Evolutionary conservation across 345 rosid species (phyloP).

Genomic region (Pistacia vera): DNA sequence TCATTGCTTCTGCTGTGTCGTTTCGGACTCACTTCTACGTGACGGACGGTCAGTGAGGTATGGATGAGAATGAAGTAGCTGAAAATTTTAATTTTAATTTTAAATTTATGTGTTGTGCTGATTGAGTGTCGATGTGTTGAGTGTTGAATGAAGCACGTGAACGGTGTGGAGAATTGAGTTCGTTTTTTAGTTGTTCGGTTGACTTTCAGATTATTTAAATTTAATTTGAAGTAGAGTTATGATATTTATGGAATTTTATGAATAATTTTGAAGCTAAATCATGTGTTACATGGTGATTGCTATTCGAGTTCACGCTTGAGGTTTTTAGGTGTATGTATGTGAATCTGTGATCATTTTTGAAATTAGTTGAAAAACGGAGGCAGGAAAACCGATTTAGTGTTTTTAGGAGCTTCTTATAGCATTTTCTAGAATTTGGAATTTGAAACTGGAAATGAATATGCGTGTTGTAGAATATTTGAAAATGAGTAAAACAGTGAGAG

Average conservation of each 20-base stretch:
- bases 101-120: neutral
- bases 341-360: neutral
- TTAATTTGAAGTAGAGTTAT: neutral
- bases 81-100: neutral
- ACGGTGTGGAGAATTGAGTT: neutral
- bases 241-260: neutral
- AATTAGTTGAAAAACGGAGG: neutral
- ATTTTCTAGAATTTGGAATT: neutral
- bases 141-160: neutral
- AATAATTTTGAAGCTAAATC: neutral
- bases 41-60: neutral
- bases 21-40: neutral
- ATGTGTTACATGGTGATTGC: neutral
- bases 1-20: neutral
- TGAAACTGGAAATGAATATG: neutral
- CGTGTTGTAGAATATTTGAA: no score
- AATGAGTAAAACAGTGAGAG: no score
- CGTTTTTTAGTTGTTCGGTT: no score
- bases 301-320: neutral
- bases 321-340: neutral
- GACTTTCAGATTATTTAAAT: no score
- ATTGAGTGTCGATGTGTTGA: neutral
- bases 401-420: neutral
- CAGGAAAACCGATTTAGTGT: neutral
- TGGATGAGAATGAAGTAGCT: neutral